phyloP scores from a whole-genome alignment of 2,329 filamentous ascomycete genomes.

The Arthrobotrys sinensis region DNA sequence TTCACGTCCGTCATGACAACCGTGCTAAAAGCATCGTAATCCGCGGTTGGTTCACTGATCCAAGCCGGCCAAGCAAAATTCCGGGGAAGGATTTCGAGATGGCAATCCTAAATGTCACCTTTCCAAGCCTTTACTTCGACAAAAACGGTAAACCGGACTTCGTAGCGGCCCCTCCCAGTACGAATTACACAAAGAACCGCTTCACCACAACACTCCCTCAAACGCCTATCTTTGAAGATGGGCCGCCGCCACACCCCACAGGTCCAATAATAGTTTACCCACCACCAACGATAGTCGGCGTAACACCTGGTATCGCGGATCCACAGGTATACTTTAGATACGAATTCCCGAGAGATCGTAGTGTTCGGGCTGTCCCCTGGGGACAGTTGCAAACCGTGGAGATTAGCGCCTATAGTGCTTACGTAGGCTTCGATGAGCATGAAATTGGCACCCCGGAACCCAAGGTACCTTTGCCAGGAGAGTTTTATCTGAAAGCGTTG shows the following conservation, averaged over 20 bases:
- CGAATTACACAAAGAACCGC: neutral
- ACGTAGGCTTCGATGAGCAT: slow-evolving; percentile 26
- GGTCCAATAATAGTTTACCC: neutral
- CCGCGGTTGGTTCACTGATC: no score
- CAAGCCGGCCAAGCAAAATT: no score
- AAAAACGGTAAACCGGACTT: neutral
- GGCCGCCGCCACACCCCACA: neutral
- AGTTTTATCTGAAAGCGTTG: slow-evolving; percentile 39
- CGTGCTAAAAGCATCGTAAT: slow-evolving; percentile 32
- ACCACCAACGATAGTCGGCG: neutral
- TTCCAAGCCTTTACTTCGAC: neutral
- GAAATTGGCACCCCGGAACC: neutral
- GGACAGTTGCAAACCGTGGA: slow-evolving; percentile 12
- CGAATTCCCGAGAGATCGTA: slow-evolving; percentile 6
- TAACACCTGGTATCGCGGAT: slow-evolving; percentile 7
- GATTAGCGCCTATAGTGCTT: slow-evolving; percentile 34
- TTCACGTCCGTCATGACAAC: neutral
- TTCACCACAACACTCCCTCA: slow-evolving; percentile 14
- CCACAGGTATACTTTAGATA: slow-evolving; percentile 9
- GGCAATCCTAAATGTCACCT: slow-evolving; percentile 22
- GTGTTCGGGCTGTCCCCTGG: slow-evolving; percentile 1
- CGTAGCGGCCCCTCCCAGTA: neutral
- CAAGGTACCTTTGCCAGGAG: slow-evolving; percentile 4
- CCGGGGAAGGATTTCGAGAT: neutral
- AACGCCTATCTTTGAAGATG: neutral